These are phyloP conservation scores for Rugonectria rugulosa DNA, from an alignment of 2,329 filamentous ascomycete species.

Conservation along the genomic window DNA sequence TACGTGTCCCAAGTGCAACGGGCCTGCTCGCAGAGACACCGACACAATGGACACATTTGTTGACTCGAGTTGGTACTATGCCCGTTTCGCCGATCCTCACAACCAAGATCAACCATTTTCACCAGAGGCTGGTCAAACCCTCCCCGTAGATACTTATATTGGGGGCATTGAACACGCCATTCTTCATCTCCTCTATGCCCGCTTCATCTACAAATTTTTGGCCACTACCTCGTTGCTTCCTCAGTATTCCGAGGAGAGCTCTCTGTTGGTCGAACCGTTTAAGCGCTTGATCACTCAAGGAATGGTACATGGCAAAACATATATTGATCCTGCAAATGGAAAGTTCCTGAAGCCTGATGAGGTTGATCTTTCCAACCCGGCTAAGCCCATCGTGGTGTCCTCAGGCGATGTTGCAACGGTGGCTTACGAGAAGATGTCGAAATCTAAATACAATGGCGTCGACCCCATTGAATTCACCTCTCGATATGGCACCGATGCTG, in stretches of 20 bases:
- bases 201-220: conserved; percentile 90
- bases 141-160: conserved; percentile 88
- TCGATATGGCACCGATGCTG: conserved; percentile 82
- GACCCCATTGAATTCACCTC: conserved; percentile 77
- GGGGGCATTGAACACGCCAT: conserved; percentile 93
- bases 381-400: conserved; percentile 66
- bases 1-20: conserved; percentile 75
- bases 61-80: conserved; percentile 93
- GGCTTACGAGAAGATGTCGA: conserved; percentile 92
- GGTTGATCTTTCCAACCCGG: conserved; percentile 67
- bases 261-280: conserved; percentile 74
- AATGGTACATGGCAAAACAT: conserved; percentile 92
- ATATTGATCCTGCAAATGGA: conserved; percentile 75
- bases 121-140: conserved; percentile 60
- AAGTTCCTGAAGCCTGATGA: conserved; percentile 80
- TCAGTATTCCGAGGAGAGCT: conserved; percentile 43
- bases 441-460: conserved; percentile 92
- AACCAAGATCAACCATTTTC: conserved; percentile 70
- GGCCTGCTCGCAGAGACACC: conserved; percentile 79
- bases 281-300: conserved; percentile 84
- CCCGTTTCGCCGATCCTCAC: conserved; percentile 77
- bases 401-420: conserved; percentile 67
- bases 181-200: conserved; percentile 85
- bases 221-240: conserved; percentile 62
- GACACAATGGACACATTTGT: conserved; percentile 98